Conservation (phyloP, 163 green algal species). For the Chlamydomonas reinhardtii region DNA sequence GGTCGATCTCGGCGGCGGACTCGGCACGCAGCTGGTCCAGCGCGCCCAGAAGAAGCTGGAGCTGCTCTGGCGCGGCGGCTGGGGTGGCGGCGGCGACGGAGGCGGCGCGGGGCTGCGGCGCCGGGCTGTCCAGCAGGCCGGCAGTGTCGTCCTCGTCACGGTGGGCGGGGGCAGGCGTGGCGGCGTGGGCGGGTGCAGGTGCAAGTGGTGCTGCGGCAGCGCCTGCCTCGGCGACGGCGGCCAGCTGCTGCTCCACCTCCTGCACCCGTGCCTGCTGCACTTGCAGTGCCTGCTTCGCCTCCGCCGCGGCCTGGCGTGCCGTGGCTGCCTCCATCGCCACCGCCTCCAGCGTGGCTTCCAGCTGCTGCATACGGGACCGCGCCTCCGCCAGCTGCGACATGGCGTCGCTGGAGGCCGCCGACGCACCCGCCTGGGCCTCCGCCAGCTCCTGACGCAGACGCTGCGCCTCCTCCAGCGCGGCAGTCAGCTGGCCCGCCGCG, state of each 20-base stretch:
- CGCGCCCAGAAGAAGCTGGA: not conserved
- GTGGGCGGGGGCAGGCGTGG: not conserved
- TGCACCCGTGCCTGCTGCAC: not conserved
- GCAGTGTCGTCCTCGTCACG: not conserved
- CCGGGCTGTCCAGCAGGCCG: not conserved
- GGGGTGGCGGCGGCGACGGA: too few relatives aligned
- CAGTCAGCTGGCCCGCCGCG: not conserved
- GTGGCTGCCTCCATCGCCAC: not conserved
- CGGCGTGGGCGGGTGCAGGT: not conserved
- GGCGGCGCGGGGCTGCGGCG: not conserved
- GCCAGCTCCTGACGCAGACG: not conserved
- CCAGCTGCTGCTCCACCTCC: not conserved
- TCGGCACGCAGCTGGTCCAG: slow-evolving; percentile 14
- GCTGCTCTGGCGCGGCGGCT: too few relatives aligned
- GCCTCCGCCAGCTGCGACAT: not conserved
- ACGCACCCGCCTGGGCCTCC: not conserved
- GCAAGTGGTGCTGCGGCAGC: not conserved
- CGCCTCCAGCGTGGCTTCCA: not conserved
- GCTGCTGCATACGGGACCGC: not conserved
- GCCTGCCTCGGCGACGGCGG: not conserved
- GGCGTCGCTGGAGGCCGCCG: not conserved
- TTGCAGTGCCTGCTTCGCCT: not conserved
- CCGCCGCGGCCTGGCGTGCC: not conserved
- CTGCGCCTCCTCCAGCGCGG: not conserved
- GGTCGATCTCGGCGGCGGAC: not conserved